Evolutionary conservation across 768 basidiomycete species (phyloP).

Genomic region (Polyporus arcularius): DNA sequence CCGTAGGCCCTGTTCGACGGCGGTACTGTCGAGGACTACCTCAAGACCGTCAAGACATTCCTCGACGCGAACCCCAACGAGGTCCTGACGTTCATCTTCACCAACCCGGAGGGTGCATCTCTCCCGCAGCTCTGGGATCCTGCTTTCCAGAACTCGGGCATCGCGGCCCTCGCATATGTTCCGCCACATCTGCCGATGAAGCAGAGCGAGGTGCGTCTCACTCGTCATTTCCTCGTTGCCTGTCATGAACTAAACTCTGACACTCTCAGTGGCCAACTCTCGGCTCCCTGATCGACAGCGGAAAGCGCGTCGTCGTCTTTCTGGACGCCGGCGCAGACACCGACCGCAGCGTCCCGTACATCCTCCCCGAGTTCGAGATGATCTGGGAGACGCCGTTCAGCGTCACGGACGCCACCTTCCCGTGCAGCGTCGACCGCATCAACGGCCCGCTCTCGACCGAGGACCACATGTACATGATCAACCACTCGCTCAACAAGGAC

Average conservation of each 20-base stretch:
- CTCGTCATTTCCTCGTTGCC: neutral
- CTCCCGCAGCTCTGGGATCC: constrained; percentile 52
- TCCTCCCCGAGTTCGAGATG: constrained; percentile 60
- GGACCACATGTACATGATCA: constrained; percentile 62
- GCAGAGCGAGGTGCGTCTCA: constrained; percentile 23
- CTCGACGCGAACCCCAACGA: constrained; percentile 64
- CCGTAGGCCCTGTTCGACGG: constrained; percentile 50
- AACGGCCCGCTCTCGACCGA: constrained; percentile 45
- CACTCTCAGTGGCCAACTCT: constrained; percentile 60
- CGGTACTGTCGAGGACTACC: constrained; percentile 41
- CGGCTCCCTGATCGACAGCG: constrained; percentile 59
- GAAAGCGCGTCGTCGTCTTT: constrained; percentile 63
- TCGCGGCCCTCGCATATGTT: constrained; percentile 44
- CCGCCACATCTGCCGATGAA: constrained; percentile 40
- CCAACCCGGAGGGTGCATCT: constrained; percentile 60
- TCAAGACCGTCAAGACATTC: constrained; percentile 48
- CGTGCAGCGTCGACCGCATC: constrained; percentile 55
- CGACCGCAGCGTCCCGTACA: constrained; percentile 42
- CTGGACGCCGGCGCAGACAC: constrained; percentile 49
- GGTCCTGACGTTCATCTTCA: constrained; percentile 65
- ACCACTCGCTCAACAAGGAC: constrained; percentile 55
- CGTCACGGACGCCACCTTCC: constrained; percentile 50
- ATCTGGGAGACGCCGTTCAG: constrained; percentile 62
- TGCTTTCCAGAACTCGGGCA: constrained; percentile 52
- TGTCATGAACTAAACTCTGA: neutral